Base-by-base conservation (phyloP, 2,329 filamentous ascomycete genomes). In the Cytospora piceicola region DNA sequence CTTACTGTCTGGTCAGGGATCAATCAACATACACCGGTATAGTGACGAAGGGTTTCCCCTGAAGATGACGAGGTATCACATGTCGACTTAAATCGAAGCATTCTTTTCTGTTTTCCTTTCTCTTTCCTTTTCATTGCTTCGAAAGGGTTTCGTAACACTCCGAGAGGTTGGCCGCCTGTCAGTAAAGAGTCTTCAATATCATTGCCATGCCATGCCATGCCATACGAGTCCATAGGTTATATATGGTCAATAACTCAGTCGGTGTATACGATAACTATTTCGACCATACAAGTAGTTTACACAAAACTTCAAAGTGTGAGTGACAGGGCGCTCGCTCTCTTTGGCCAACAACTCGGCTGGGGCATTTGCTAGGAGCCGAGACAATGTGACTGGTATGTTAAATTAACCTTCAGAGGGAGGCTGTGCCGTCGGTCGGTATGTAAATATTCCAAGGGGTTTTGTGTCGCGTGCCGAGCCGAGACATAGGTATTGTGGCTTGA, bases 391-490 rank as follows among this genome's bases (percentile, higher is more conserved):
- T 20, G 39, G 39, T 42, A 42, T 42, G 39, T 42, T n/a, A 42
- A n/a, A n/a, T n/a, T 9, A 42, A 42, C 39, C 39, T 42, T 42
- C 39, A 14, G 39, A 42, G 39, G 39, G 39, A 42, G 39, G 39
- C 39, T 42, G 15, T 20, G 39, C 39, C 39, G 11, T n/a, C 39
- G 15, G 11, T 42, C 39, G 39, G 39, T 42, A 17, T 42, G 39
- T 12, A n/a, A 22, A 11, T 49, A 24, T 22, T 49, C 6, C 9
- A 22, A 20, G n/a, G 22, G 22, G 46, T 22, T 49, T 49, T 49
- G n/a, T 49, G 46, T 49, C 46, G 46, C 46, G 36, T 60, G 36
- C n/a, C 42, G 36, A n/a, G 27, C 29, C 42, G 39, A 55, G 52
- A 62, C 53, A 55, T 6, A 8, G 51, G 15, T 32, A 32, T 32